Base-by-base conservation (phyloP, 164 flowering plant species). In the Litsea cubeba region DNA sequence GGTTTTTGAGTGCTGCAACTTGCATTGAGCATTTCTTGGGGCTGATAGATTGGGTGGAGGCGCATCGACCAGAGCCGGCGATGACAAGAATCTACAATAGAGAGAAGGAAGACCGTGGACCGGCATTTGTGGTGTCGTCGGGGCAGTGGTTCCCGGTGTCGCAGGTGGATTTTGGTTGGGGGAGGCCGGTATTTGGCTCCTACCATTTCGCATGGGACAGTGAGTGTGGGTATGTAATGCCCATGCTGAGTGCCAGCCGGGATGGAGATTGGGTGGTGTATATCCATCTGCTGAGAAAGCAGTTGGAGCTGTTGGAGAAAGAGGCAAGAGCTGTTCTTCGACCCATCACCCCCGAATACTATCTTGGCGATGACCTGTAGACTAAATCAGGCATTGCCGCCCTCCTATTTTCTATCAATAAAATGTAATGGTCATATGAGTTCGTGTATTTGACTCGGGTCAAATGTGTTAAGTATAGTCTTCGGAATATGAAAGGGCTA, bases 251-350 rank as follows among this genome's bases (percentile, higher is more conserved):
- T 30, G 76, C 76, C 3, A 71, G 62, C 1, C 70, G 60, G 57
- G 49, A 74, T 5, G 78, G 89, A 68, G 80, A 85, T 20, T 84
- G 90, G 72, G 89, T 87, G 17, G 87, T 89, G 54, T 84, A 89
- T 68, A 73, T 89, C 7, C 84, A 83, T 46, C 57, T 75, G 49
- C 2, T 32, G 12, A 62, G 57, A 24, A 54, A 69, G 57, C 75
- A 71, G 51, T 30, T 78, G 75, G 64, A 67, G 17, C 20, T 49
- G 7, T 18, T 74, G 25, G 80, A 78, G 74, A 51, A 46, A 10
- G 75, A 49, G 57, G 54, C 50, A 22, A 69, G 69, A 2, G 54
- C 49, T 24, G 30, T 78, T 14, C 71, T 78, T 62, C 60, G 58
- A 40, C 81, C 77, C 11, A 50, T 71, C 7, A 28, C 71, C n/a